phyloP scores from a whole-genome alignment of 2,329 filamentous ascomycete species.

The Fusarium avenaceum region DNA sequence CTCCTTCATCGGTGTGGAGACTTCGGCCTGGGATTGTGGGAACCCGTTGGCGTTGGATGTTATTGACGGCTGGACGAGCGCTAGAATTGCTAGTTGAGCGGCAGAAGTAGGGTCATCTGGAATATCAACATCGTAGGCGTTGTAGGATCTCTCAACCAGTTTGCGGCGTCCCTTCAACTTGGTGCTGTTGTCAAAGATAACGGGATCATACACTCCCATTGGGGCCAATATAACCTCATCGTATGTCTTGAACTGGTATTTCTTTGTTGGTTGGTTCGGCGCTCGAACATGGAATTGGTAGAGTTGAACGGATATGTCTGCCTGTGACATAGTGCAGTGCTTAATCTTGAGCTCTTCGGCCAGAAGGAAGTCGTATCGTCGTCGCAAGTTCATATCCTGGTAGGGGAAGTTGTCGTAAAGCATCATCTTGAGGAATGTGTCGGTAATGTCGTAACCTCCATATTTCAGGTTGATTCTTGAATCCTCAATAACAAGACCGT shows the following conservation, averaged over 20 bases:
- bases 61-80: conserved; percentile 71
- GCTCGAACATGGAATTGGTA: conserved; percentile 92
- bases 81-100: conserved; percentile 79
- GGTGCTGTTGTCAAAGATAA: conserved; percentile 83
- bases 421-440: conserved; percentile 98
- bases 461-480: conserved; percentile 96
- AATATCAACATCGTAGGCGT: conserved; percentile 88
- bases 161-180: conserved; percentile 86
- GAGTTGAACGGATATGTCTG: conserved; percentile 87
- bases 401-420: conserved; percentile 97
- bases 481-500: conserved; percentile 94
- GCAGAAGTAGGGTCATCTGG: conserved; percentile 91
- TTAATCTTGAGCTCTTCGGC: conserved; percentile 97
- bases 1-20: conserved; percentile 73
- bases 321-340: conserved; percentile 91
- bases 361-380: conserved; percentile 91
- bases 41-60: conserved; percentile 61
- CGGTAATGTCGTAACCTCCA: conserved; percentile 91
- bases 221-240: conserved; percentile 95
- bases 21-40: conserved; percentile 59
- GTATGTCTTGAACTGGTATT: conserved; percentile 97
- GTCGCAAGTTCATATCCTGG: conserved; percentile 89
- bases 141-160: conserved; percentile 88
- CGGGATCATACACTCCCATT: conserved; percentile 93
- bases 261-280: conserved; percentile 87